phyloP scores from a whole-genome alignment of 768 basidiomycete species.

The Agaricus blazei region DNA sequence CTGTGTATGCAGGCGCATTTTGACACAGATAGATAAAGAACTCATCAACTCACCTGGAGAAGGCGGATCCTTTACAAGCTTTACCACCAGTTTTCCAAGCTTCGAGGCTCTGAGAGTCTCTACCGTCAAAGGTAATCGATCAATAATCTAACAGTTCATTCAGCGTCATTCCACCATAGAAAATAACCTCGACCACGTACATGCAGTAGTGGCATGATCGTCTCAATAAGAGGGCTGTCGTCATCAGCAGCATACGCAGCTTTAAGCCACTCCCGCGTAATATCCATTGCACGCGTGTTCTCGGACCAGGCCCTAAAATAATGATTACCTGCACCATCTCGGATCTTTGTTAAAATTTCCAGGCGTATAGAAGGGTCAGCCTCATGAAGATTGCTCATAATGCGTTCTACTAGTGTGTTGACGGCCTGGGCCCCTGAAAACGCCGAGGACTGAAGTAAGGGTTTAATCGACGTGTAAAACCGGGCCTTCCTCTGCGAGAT shows the following conservation, averaged over 20 bases:
- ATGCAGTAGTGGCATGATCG: conserved; percentile 82
- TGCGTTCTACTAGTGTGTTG: conserved; percentile 47
- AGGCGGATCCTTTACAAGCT: conserved; percentile 70
- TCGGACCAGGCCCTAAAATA: conserved; percentile 87
- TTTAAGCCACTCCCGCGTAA: conserved; percentile 80
- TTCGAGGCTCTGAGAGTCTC: conserved; percentile 67
- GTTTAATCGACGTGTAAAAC: conserved; percentile 47
- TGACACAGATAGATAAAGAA: conserved; percentile 4
- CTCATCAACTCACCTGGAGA: conserved; percentile 66
- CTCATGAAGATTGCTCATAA: conserved; percentile 56
- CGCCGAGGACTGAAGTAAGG: conserved; percentile 49
- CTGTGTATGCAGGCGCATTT: conserved; percentile 6
- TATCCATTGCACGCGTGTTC: conserved; percentile 67
- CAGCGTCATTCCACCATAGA: neutral
- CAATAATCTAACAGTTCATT: conserved; percentile 58
- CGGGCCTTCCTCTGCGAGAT: conserved; percentile 51
- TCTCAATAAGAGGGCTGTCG: conserved; percentile 60
- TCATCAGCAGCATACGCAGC: conserved; percentile 45
- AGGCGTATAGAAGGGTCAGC: conserved; percentile 61
- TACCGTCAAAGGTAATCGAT: conserved; percentile 73
- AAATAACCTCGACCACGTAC: conserved; percentile 42
- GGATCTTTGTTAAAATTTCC: conserved; percentile 75
- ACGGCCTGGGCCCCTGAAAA: conserved; percentile 73
- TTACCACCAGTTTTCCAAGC: conserved; percentile 75
- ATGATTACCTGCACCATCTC: conserved; percentile 80